Base-by-base conservation (phyloP, 2,329 filamentous ascomycete genomes). In the Penicillium griseofulvum region DNA sequence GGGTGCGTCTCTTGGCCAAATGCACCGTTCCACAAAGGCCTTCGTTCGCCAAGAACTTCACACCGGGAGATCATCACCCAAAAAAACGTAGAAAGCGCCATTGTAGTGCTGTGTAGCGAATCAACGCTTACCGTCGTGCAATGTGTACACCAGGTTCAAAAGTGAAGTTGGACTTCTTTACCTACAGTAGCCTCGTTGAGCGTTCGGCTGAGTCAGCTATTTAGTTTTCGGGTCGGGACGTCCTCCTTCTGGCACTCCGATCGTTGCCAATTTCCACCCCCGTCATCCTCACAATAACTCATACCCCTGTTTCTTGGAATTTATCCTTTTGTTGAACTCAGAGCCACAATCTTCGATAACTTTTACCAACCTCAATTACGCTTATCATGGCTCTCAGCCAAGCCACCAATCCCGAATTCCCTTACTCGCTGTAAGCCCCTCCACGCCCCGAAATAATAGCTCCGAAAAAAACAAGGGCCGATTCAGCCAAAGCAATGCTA, bases 371-470 rank as follows among this genome's bases (percentile, higher is more conserved):
- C 29, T 34, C 3, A 24, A 24, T 24, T 24, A 2, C 19, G 11
- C 36, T 14, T 7, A 62, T 43, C 51, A 68, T 69, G 67, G 54
- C 65, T n/a, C 33, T 55, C 31, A 51, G 59, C 49, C 49, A 61
- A 38, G n/a, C 59, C 14, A 50, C 62, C 16, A 54, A 62, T 41
- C 47, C 62, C 26, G 70, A 71, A 41, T 75, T 75, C 33, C 74
- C 74, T 28, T 75, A 70, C 67, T 73, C 71, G 41, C 54, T 76
- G 74, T 76, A 66, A 54, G 63, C 56, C 48, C 45, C 48, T 57
- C 51, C 56, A 41, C 52, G 31, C 38, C 41, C 33, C 42, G 17
- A 49, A 48, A 56, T 52, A 52, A 56, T 52, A 52, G 49, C 43
- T 33, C 17, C 41, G 16, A 24, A n/a, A 24, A n/a, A n/a, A 17